phyloP scores from a whole-genome alignment of 305 asterid species.

The Fraxinus ornus region DNA sequence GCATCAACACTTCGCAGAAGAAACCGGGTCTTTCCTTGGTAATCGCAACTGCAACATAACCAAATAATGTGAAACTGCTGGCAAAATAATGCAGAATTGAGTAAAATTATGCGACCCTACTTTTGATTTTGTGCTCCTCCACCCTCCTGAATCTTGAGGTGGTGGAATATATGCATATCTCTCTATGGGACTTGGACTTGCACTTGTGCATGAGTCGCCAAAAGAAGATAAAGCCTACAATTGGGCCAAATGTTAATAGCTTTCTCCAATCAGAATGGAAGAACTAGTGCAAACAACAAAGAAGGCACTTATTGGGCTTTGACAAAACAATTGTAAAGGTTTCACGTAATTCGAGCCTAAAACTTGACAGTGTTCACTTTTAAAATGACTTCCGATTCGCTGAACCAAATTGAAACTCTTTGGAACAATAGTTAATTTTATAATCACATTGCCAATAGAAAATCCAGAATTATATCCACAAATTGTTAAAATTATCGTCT shows the following conservation, averaged over 20 bases:
- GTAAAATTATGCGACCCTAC: slow-evolving; percentile 31
- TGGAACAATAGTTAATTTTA: background rate
- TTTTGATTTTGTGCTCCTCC: slow-evolving; percentile 81
- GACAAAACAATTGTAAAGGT: background rate
- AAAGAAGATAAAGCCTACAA: slow-evolving; percentile 50
- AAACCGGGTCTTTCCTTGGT: slow-evolving; percentile 49
- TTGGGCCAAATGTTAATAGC: slow-evolving; percentile 11
- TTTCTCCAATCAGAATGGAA: background rate
- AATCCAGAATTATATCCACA: background rate
- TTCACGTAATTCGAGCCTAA: background rate
- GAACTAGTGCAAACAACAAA: background rate
- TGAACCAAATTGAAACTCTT: background rate
- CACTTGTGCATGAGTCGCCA: slow-evolving; percentile 24
- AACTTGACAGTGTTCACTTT: background rate
- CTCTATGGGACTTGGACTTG: slow-evolving; percentile 27
- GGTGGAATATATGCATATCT: slow-evolving; percentile 52
- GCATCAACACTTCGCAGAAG: slow-evolving; percentile 21
- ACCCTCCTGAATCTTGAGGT: slow-evolving; percentile 53
- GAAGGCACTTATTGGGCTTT: background rate
- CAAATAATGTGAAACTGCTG: slow-evolving; percentile 5
- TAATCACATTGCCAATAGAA: background rate
- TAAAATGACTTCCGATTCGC: background rate
- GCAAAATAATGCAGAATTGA: background rate
- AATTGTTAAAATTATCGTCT: background rate
- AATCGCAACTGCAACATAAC: slow-evolving; percentile 65